Evolutionary conservation across 2,329 filamentous ascomycete genomes (phyloP), one percentile per base, ranked within the genome.

Genomic region (Coniella vitis): DNA sequence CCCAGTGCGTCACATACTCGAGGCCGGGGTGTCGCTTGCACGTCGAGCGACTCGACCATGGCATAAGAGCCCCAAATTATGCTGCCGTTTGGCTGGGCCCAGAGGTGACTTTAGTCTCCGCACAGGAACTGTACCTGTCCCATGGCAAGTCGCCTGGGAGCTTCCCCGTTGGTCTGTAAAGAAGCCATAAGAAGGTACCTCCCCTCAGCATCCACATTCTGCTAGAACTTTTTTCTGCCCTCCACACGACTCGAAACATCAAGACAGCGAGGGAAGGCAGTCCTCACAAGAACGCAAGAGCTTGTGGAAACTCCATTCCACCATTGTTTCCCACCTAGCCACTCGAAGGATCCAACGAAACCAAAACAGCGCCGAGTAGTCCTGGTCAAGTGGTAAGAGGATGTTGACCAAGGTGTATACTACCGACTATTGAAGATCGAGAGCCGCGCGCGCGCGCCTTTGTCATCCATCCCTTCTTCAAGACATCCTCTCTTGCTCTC

Each of bases 31-130:
- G 62, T 65, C 66, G 67, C 69, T 74, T 72, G 71, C 73, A 75
- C 72, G 75, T 73, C 68, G 65, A 68, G 70, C 64, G 70, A 65
- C 64, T 62, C 63, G 61, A 63, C 67, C 68, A 73, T 73, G 70
- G 72, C 73, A 76, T 78, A 76, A 77, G 71, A 76, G 75, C 69
- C 65, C 68, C 74, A 74, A 76, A 74, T 77, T 77, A 76, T 76
- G 69, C 72, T 71, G 68, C 70, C 67, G 69, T 71, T 69, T 69
- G 68, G 64, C 66, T 68, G 68, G 65, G 68, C 61, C 43, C 69
- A 69, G 69, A 69, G 65, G 66, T 67, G 63, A 65, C 63, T 61
- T 61, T 58, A 62, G 63, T 64, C 65, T 66, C 66, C 66, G 64
- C 65, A 65, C 61, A 68, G 69, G 68, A 70, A 73, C 71, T 62